Evolutionary conservation across 768 basidiomycete species (phyloP).

Genomic region (Pleurotus ostreatus): DNA sequence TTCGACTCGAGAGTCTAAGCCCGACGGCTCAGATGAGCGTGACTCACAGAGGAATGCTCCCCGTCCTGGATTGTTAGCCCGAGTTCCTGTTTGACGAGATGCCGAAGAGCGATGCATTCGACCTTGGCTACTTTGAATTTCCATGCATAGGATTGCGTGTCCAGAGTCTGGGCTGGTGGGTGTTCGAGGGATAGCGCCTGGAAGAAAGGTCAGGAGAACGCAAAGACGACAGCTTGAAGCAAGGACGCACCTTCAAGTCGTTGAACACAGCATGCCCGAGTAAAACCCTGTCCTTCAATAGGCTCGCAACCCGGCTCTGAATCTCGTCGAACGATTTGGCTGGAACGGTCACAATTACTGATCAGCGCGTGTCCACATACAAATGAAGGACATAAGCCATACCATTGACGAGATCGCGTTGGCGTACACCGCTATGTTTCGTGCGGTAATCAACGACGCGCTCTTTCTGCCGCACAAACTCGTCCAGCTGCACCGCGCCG

Average conservation of each 20-base stretch:
- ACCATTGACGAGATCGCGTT: constrained; percentile 69
- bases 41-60: constrained; percentile 85
- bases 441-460: constrained; percentile 92
- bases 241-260: constrained; percentile 69
- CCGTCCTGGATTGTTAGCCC: constrained; percentile 81
- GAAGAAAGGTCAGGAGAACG: background rate
- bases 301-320: constrained; percentile 70
- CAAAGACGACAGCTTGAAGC: background rate
- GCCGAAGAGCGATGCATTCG: constrained; percentile 70
- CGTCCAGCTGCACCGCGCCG: constrained; percentile 76
- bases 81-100: constrained; percentile 76
- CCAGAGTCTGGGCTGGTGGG: constrained; percentile 56
- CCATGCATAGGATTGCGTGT: constrained; percentile 62
- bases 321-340: constrained; percentile 78
- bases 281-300: constrained; percentile 75
- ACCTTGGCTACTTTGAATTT: constrained; percentile 61
- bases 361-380: background rate
- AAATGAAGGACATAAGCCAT: too few relatives aligned
- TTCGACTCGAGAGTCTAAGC: too few relatives aligned
- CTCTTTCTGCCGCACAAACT: constrained; percentile 82
- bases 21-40: background rate
- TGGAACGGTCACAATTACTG: constrained; percentile 23
- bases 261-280: constrained; percentile 91
- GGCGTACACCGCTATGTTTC: constrained; percentile 79
- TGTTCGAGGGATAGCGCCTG: constrained; percentile 72